phyloP scores from a whole-genome alignment of 345 rosid genomes.

The Aurinia saxatilis region DNA sequence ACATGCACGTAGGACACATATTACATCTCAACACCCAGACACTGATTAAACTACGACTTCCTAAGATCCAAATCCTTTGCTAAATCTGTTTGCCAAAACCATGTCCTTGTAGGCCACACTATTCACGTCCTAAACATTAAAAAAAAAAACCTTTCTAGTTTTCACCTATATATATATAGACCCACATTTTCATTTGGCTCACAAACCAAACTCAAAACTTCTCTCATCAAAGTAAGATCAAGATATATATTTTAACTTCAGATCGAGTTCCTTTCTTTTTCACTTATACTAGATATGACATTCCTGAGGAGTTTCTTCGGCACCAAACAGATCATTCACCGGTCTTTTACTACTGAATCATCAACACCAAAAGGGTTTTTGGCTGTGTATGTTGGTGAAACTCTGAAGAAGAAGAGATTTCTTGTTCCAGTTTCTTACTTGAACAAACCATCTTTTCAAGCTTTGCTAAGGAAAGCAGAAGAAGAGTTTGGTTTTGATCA shows the following conservation, averaged over 20 bases:
- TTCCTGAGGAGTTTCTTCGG: conserved; percentile 17
- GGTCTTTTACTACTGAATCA: conserved; percentile 15
- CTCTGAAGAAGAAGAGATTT: conserved; percentile 27
- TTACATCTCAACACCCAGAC: conserved; percentile 16
- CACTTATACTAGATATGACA: conserved; percentile 8
- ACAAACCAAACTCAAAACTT: conserved; percentile 22
- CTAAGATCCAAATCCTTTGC: background rate
- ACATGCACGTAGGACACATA: conserved; percentile 23
- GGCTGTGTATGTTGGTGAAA: conserved; percentile 39
- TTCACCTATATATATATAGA: conserved; percentile 6
- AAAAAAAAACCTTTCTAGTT: background rate
- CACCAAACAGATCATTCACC: conserved; percentile 15
- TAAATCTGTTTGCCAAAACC: conserved; percentile 17
- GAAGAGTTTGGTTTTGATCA: conserved; percentile 40
- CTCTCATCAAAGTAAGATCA: conserved; percentile 11
- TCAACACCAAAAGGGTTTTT: conserved; percentile 37
- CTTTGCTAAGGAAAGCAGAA: conserved; percentile 32
- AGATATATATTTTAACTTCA: background rate
- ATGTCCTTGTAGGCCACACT: conserved; percentile 21
- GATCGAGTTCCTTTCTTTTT: background rate
- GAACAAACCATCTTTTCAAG: conserved; percentile 35
- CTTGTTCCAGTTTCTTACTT: conserved; percentile 33
- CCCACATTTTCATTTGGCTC: conserved; percentile 9
- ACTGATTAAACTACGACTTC: conserved; percentile 4
- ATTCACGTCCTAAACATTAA: background rate